Percentiles rank a stretch among this genome's conserved stretches.
Conservation (phyloP, 2,329 filamentous ascomycete genomes). For the Fusarium longipes region DNA sequence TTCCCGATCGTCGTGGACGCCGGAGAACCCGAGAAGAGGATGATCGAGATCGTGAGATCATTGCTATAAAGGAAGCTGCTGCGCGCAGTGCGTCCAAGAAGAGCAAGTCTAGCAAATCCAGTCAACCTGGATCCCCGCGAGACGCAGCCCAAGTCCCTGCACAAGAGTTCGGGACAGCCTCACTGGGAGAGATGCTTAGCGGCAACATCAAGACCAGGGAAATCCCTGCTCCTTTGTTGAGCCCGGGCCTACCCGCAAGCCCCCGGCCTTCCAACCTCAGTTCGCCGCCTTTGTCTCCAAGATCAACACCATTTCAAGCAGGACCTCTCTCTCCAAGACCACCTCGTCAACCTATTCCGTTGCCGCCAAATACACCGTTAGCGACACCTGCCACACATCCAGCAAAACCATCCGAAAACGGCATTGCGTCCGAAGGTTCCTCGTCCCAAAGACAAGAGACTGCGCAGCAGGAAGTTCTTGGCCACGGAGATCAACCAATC, state of each 20-base stretch:
- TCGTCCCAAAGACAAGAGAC: slow-evolving; percentile 16
- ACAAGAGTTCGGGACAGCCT: slow-evolving; percentile 58
- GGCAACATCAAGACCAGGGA: slow-evolving; percentile 50
- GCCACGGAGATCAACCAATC: slow-evolving; percentile 27
- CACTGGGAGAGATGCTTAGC: slow-evolving; percentile 64
- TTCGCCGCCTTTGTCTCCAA: slow-evolving; percentile 77
- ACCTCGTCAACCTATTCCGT: slow-evolving; percentile 77
- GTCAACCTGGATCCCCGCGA: slow-evolving; percentile 45
- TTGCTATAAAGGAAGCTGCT: slow-evolving; percentile 75
- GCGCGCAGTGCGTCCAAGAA: slow-evolving; percentile 79
- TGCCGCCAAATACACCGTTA: slow-evolving; percentile 76
- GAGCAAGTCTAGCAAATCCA: slow-evolving; percentile 67
- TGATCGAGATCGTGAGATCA: slow-evolving; percentile 78
- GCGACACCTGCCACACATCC: slow-evolving; percentile 58
- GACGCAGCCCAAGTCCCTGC: slow-evolving; percentile 50
- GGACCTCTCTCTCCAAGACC: slow-evolving; percentile 77
- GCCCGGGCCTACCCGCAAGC: slow-evolving; percentile 69
- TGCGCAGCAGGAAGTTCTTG: slow-evolving; percentile 17
- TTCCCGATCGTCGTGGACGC: slow-evolving; percentile 74
- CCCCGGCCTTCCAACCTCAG: slow-evolving; percentile 68
- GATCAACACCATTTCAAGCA: slow-evolving; percentile 57
- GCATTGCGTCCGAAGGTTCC: slow-evolving; percentile 22
- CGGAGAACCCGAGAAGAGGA: slow-evolving; percentile 90
- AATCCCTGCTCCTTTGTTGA: slow-evolving; percentile 61
- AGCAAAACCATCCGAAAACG: slow-evolving; percentile 53